phyloP scores from a whole-genome alignment of 768 basidiomycete genomes.

The Tulasnella sp. region DNA sequence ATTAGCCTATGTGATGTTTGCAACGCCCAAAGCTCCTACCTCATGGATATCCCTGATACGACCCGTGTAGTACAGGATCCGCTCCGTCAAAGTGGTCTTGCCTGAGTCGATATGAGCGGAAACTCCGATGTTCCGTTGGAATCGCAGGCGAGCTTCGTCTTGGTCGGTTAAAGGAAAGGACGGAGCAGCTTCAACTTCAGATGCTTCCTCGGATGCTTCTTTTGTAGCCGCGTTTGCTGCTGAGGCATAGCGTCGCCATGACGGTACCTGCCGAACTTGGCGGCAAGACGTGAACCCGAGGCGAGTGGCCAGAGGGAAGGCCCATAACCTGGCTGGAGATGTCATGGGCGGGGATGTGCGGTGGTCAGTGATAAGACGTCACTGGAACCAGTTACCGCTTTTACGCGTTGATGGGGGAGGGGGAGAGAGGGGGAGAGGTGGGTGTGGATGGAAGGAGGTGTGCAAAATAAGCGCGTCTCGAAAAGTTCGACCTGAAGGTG shows the following conservation, averaged over 20 bases:
- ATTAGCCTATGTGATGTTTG: not conserved
- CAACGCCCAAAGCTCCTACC: constrained; percentile 40
- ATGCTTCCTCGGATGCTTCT: not conserved
- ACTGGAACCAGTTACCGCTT: not conserved
- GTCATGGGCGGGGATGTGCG: not conserved
- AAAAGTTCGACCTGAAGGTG: not conserved
- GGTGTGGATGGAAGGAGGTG: not conserved
- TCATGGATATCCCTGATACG: constrained; percentile 95
- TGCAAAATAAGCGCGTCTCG: not conserved
- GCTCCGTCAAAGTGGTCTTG: constrained; percentile 96
- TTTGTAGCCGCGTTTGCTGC: not conserved
- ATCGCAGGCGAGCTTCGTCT: constrained; percentile 57
- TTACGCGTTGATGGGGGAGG: not conserved
- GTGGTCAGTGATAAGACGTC: not conserved
- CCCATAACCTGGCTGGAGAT: not conserved
- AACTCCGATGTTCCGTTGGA: constrained; percentile 93
- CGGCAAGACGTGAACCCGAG: not conserved
- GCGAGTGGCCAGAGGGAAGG: not conserved
- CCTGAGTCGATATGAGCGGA: constrained; percentile 95
- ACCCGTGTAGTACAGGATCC: constrained; percentile 92
- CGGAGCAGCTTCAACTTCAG: not conserved
- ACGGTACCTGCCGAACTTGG: not conserved
- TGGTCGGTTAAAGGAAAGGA: constrained; percentile 37
- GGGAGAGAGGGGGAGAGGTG: not conserved
- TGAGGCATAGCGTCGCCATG: not conserved